phyloP scores from a whole-genome alignment of 2,329 filamentous ascomycete genomes.

The Rugonectria rugulosa region DNA sequence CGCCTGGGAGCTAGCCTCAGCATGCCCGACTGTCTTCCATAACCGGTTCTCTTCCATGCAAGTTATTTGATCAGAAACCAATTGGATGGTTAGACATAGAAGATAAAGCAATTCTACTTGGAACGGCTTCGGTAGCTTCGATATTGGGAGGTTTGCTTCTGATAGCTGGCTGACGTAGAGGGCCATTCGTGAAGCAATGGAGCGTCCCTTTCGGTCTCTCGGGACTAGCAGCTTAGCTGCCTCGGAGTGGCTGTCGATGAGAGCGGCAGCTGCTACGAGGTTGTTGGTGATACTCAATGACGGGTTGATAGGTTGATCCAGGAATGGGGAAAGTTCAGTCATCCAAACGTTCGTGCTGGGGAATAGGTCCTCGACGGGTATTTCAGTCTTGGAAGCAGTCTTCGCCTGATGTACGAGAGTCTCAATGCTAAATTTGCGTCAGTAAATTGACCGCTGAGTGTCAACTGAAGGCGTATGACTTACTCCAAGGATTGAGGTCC shows the following conservation, averaged over 20 bases:
- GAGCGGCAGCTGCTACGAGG: slow-evolving; percentile 73
- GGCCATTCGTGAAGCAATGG: slow-evolving; percentile 77
- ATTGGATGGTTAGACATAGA: slow-evolving; percentile 57
- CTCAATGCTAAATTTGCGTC: slow-evolving; percentile 51
- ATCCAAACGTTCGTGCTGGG: slow-evolving; percentile 73
- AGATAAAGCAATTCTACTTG: slow-evolving; percentile 61
- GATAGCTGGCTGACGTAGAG: slow-evolving; percentile 72
- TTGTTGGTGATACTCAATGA: slow-evolving; percentile 78
- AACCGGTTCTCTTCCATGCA: slow-evolving; percentile 53
- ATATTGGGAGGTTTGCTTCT: slow-evolving; percentile 47
- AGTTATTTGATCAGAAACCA: slow-evolving; percentile 63
- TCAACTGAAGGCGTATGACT: slow-evolving; percentile 30
- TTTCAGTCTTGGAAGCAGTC: slow-evolving; percentile 40
- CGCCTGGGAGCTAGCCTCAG: slow-evolving; percentile 47
- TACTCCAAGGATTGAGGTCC: slow-evolving; percentile 59
- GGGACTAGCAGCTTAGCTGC: slow-evolving; percentile 44
- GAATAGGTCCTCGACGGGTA: slow-evolving; percentile 58
- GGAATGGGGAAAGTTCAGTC: slow-evolving; percentile 63
- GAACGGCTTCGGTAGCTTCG: slow-evolving; percentile 49
- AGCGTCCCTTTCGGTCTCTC: slow-evolving; percentile 74
- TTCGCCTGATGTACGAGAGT: slow-evolving; percentile 59
- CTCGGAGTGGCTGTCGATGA: slow-evolving; percentile 54
- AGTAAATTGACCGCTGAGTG: no score
- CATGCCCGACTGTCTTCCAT: slow-evolving; percentile 52
- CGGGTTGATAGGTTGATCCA: slow-evolving; percentile 60